A percentile compares a stretch with the other conserved stretches of the same genome.
Evolutionary conservation across 768 basidiomycete genomes (phyloP).

Genomic region (Pleurotus djamor): DNA sequence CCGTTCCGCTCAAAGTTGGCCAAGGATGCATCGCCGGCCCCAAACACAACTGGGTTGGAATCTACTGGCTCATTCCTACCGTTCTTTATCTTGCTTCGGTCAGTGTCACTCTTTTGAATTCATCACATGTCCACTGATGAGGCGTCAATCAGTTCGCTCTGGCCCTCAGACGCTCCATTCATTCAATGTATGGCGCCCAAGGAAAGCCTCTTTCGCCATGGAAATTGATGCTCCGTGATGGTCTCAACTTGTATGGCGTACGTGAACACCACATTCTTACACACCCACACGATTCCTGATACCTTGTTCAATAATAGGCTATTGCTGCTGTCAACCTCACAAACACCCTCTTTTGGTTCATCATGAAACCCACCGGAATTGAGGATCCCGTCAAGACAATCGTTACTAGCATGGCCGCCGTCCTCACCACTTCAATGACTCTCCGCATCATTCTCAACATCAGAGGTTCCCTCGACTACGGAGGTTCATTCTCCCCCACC

Average conservation of each 20-base stretch:
- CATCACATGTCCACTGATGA: constrained; percentile 2
- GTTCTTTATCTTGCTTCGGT: constrained; percentile 71
- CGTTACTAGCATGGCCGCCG: constrained; percentile 82
- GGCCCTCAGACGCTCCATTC: constrained; percentile 57
- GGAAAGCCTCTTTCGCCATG: constrained; percentile 61
- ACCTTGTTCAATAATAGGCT: constrained; percentile 33
- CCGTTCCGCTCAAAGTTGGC: constrained; percentile 65
- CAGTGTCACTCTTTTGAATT: constrained; percentile 18
- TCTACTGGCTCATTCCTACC: constrained; percentile 84
- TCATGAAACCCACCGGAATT: constrained; percentile 61
- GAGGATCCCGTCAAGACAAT: constrained; percentile 78
- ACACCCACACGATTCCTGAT: constrained; percentile 4
- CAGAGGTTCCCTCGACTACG: constrained; percentile 69
- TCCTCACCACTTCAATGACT: constrained; percentile 85
- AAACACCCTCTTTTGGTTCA: constrained; percentile 89
- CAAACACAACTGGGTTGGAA: constrained; percentile 75
- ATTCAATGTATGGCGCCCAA: constrained; percentile 41
- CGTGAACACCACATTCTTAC: constrained; percentile 16
- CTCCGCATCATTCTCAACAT: constrained; percentile 85
- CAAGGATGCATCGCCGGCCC: constrained; percentile 90
- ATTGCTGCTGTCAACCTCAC: constrained; percentile 78
- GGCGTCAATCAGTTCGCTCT: constrained; percentile 44
- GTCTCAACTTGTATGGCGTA: constrained; percentile 81
- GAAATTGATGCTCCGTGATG: constrained; percentile 91
- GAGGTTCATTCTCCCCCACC: constrained; percentile 68